These are phyloP conservation scores for Acanthamoeba royreba DNA, from an alignment of 208 protist species.

Conservation along the genomic window DNA sequence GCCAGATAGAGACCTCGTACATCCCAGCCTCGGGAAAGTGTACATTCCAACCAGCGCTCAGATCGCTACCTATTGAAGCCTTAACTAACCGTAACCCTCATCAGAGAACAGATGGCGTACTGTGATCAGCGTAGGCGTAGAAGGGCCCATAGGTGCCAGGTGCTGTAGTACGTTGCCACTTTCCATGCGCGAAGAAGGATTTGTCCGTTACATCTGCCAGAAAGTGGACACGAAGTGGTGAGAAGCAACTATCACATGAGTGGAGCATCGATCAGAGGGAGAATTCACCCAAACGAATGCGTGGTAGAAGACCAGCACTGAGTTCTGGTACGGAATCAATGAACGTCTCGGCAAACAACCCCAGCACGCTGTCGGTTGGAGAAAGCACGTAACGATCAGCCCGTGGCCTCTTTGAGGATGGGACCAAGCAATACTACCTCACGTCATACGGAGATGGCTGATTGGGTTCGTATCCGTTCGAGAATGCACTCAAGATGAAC, in stretches of 20 bases:
- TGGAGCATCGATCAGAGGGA: not conserved
- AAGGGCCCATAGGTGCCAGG: not conserved
- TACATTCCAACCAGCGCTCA: not conserved
- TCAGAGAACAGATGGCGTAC: not conserved
- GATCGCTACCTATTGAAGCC: not conserved
- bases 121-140: not conserved
- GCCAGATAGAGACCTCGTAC: conserved; percentile 1
- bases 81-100: too few species aligned
- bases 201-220: not conserved
- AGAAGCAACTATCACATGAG: not conserved
- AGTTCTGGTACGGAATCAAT: not conserved
- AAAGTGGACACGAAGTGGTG: not conserved
- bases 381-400: too few species aligned
- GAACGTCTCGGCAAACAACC: not conserved
- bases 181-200: not conserved
- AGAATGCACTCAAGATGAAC: not conserved
- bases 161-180: not conserved
- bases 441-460: not conserved
- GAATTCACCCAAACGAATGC: not conserved
- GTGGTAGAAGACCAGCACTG: not conserved
- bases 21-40: not conserved
- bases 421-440: not conserved
- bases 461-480: conserved; percentile 29
- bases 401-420: too few species aligned
- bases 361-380: not conserved